Base-by-base conservation (phyloP, 768 basidiomycete species). In the Termitomyces sp. region DNA sequence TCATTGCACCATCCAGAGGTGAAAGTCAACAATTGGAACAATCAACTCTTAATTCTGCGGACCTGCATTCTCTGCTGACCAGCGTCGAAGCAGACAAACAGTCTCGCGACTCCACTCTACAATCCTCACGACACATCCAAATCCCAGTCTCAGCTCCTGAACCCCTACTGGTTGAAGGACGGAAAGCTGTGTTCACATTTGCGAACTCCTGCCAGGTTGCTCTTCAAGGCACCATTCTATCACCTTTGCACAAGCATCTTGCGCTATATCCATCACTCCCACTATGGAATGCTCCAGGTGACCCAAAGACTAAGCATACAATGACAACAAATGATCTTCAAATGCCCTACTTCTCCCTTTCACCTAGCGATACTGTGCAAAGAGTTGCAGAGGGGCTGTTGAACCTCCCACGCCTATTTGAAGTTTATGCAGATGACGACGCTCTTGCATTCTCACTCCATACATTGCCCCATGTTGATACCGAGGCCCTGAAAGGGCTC, bases 401-500 rank as follows among this genome's bases (percentile, higher is more conserved):
- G 37, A 97, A 96, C 75, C 84, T 99, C 3, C 94, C 96, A 2
- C 77, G 95, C 59, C 77, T 98, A 15, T 97, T 98, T 69, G 96
- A 98, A 72, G 90, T 96, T 17, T 96, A 97, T 69, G 92, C 91
- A 7, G 88, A 89, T 60, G 95, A 98, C 71, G 94, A 95, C 62
- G 92, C 93, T 10, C 81, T 98, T 9, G 85, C 87, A 2, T 97
- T 95, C 73, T 94, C 92, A 40, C 78, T 98, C 45, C 86, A 89
- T 52, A 93, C 90, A 5, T 76, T 98, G 10, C 93, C 91, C 0
- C 84, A 85, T 66, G 71, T 91, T 54, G 86, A 90, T 60, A 65
- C 76, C 6, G 85, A 88, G 46, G 72, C 83, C 52, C 69, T 85
- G 20, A 81, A 79, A 57, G 77, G 75, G 42, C 69, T 82, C 6